Conservation (phyloP, 108 stramenopile species). For the Cylindrotheca closterium region DNA sequence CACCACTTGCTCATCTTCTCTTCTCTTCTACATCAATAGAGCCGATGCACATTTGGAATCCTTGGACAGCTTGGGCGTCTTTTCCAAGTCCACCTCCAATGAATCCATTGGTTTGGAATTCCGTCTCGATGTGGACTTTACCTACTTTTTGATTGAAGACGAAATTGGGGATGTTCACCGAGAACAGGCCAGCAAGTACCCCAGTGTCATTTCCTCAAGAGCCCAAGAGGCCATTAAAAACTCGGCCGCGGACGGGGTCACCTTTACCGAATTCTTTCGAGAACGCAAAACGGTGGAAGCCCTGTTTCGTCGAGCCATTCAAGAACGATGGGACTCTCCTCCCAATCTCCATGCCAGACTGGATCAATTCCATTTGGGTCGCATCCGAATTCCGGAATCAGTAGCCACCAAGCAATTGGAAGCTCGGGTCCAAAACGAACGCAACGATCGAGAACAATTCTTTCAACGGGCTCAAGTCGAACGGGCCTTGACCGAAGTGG, state of each 20-base stretch:
- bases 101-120: slow-evolving; percentile 49
- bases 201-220: slow-evolving; percentile 28
- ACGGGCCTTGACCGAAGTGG: slow-evolving; percentile 44
- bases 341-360: slow-evolving; percentile 37
- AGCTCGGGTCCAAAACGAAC: slow-evolving; percentile 43
- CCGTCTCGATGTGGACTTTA: slow-evolving; percentile 40
- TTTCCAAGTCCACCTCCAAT: slow-evolving; percentile 31
- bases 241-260: slow-evolving; percentile 28
- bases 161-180: slow-evolving; percentile 47
- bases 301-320: slow-evolving; percentile 36
- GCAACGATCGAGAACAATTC: slow-evolving; percentile 41
- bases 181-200: slow-evolving; percentile 38
- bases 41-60: slow-evolving; percentile 44
- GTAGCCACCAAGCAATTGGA: slow-evolving; percentile 51
- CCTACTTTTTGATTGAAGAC: slow-evolving; percentile 42
- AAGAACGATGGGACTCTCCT: slow-evolving; percentile 28
- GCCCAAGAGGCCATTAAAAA: slow-evolving; percentile 56
- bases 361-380: slow-evolving; percentile 57
- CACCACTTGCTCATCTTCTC: neutral
- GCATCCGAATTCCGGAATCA: slow-evolving; percentile 43
- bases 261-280: slow-evolving; percentile 43
- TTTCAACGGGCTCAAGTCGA: slow-evolving; percentile 46
- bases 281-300: slow-evolving; percentile 39
- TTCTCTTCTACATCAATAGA: slow-evolving; percentile 14
- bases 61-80: slow-evolving; percentile 33